Evolutionary conservation across 1,284 basidiomycete genomes (phyloP), one percentile per base, ranked within the genome.

Genomic region (Veloporphyrellus conicus): DNA sequence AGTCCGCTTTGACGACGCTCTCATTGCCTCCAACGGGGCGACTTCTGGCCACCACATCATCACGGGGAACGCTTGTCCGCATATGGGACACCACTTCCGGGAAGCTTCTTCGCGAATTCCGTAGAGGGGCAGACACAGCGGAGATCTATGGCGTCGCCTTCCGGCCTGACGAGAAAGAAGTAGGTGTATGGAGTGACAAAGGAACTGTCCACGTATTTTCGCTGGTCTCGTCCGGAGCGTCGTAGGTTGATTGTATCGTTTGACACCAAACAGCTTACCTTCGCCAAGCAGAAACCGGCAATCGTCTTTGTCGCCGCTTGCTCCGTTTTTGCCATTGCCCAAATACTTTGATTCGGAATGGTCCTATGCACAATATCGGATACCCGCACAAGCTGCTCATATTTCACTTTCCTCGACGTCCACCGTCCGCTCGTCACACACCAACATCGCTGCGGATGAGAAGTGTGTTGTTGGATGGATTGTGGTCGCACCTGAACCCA

Each of bases 101-200:
- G 7, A 84, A 84, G 54, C 79, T 90, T 35, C 70, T 91, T 37
- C 74, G 84, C 41, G 94, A 96, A 65, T 75, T 97, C 28, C 74
- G 93, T 45, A 77, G 93, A 63, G 93, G 93, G 4, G 82, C 88
- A 15, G 94, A 97, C 66, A 84, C 87, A 55, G 93, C 93, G 16
- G 86, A 90, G 59, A 94, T 97, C 47, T 96, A 93, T 70, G 91
- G 91, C 1, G 83, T 93, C 18, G 81, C 81, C 44, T 87, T 86
- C 66, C 75, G 84, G 52, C 84, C 82, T 8, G 89, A 87, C 58
- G 87, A 89, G 66, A 77, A 74, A 46, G 87, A 91, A 57, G 70
- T 94, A 1, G 90, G 87, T 57, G 89, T 89, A 9, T 92, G 91
- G 88, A 95, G 92, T 64, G 94, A 98, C 68, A 97, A 97, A 70